Conservation (phyloP, 768 basidiomycete genomes). For the Strobilomyces echinocephalus region DNA sequence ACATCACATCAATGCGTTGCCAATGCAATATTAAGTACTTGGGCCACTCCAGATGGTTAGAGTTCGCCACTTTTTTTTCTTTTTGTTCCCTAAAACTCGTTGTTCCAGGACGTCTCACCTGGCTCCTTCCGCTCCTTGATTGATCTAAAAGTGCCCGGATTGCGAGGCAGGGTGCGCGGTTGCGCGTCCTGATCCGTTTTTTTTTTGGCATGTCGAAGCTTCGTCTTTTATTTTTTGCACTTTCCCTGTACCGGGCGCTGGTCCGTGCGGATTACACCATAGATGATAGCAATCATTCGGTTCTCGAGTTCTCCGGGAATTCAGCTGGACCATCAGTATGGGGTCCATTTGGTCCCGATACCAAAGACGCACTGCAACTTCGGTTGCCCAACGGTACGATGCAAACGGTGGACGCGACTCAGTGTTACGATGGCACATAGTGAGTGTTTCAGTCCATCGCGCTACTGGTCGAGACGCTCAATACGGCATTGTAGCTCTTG, state of each 20-base stretch:
- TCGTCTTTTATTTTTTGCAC: not conserved
- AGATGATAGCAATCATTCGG: constrained; percentile 25
- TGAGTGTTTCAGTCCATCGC: constrained; percentile 9
- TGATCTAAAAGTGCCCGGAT: not conserved
- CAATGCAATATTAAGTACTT: too few species aligned
- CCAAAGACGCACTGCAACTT: constrained; percentile 16
- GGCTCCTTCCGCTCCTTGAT: constrained; percentile 8
- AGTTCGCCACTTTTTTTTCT: not conserved
- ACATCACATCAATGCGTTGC: not conserved
- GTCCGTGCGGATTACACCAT: constrained; percentile 24
- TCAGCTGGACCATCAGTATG: constrained; percentile 25
- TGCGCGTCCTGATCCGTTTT: not conserved
- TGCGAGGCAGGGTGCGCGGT: not conserved
- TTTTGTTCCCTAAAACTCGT: not conserved
- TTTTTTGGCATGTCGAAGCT: constrained; percentile 8
- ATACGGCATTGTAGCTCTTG: constrained; percentile 17
- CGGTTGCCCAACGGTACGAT: constrained; percentile 26
- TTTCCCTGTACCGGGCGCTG: constrained; percentile 1
- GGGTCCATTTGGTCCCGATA: constrained; percentile 23
- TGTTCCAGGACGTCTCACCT: not conserved
- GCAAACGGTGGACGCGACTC: constrained; percentile 18
- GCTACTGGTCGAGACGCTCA: constrained; percentile 3
- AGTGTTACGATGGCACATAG: constrained; percentile 25
- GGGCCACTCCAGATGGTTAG: not conserved
- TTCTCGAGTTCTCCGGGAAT: constrained; percentile 25